Percentiles rank a stretch among this genome's conserved stretches.
phyloP scores from a whole-genome alignment of 108 stramenopile species.

The Fragilaria crotonensis region DNA sequence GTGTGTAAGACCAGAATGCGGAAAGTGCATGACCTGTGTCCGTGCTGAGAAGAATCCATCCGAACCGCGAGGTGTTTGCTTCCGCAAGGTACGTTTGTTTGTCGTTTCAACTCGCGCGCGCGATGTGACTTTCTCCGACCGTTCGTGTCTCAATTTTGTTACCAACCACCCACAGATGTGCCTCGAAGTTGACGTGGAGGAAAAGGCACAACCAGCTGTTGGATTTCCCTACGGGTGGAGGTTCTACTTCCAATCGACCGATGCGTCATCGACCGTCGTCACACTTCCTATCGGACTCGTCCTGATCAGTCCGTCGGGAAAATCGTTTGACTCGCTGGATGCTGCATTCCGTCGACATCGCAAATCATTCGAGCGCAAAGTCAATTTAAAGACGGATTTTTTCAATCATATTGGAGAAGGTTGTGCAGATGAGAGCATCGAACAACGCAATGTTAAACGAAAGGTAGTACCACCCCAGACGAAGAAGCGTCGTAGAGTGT shows the following conservation, averaged over 20 bases:
- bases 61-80: not conserved
- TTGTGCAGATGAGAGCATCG: not conserved
- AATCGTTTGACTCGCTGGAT: not conserved
- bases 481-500: not conserved
- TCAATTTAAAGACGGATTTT: not conserved
- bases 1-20: not conserved
- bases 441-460: not conserved
- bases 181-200: not conserved
- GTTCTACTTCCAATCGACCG: not conserved
- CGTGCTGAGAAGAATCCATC: not conserved
- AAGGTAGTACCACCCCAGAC: not conserved
- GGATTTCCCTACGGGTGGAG: slow-evolving; percentile 7
- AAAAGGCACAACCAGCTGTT: slow-evolving; percentile 1
- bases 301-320: not conserved
- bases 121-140: too few species aligned
- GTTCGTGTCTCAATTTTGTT: not conserved
- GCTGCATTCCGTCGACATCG: not conserved
- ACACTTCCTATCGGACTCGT: not conserved
- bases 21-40: not conserved
- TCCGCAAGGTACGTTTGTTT: not conserved
- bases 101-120: not conserved
- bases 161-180: slow-evolving; percentile 1
- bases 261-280: not conserved
- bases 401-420: not conserved
- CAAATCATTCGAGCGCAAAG: not conserved